Evolutionary conservation across 2,329 filamentous ascomycete genomes (phyloP).

Genomic region (Calonectria pseudoturangicola): DNA sequence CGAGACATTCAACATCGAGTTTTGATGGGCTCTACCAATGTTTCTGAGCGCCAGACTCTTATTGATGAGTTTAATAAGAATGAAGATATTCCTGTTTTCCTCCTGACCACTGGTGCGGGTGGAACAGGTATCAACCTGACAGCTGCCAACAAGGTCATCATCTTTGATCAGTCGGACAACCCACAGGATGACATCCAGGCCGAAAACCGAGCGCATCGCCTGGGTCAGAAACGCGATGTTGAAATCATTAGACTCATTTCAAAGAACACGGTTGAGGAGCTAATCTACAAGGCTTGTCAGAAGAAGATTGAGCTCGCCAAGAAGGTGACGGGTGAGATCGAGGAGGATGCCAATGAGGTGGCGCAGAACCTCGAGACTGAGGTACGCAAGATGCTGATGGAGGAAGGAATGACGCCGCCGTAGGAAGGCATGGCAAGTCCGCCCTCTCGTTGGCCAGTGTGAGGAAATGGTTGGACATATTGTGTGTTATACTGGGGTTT

Average conservation of each 20-base stretch:
- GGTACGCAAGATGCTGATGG: conserved; percentile 66
- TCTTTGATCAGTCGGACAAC: conserved; percentile 98
- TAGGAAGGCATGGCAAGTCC: conserved; percentile 51
- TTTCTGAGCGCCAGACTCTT: conserved; percentile 88
- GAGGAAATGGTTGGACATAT: neutral
- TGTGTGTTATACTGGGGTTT: neutral
- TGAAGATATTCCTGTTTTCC: conserved; percentile 87
- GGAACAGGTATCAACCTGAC: conserved; percentile 98
- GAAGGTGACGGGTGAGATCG: conserved; percentile 68
- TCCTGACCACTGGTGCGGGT: conserved; percentile 94
- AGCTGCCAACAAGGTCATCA: conserved; percentile 96
- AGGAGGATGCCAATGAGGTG: conserved; percentile 55
- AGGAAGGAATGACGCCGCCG: conserved; percentile 62
- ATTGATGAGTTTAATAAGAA: conserved; percentile 91
- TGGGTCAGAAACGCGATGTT: conserved; percentile 92
- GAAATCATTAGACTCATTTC: conserved; percentile 92
- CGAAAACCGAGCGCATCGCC: conserved; percentile 95
- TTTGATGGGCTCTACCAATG: conserved; percentile 89
- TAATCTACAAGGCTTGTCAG: conserved; percentile 92
- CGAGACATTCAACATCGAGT: conserved; percentile 85
- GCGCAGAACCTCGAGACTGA: conserved; percentile 65
- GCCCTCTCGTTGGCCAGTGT: conserved; percentile 14
- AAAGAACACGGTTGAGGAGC: conserved; percentile 89
- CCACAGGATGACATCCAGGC: conserved; percentile 99
- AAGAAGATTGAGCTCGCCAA: conserved; percentile 93